A percentile compares a stretch with the other conserved stretches of the same genome.
phyloP scores from a whole-genome alignment of 257 asterid genomes.

The Nicotiana noctiflora region DNA sequence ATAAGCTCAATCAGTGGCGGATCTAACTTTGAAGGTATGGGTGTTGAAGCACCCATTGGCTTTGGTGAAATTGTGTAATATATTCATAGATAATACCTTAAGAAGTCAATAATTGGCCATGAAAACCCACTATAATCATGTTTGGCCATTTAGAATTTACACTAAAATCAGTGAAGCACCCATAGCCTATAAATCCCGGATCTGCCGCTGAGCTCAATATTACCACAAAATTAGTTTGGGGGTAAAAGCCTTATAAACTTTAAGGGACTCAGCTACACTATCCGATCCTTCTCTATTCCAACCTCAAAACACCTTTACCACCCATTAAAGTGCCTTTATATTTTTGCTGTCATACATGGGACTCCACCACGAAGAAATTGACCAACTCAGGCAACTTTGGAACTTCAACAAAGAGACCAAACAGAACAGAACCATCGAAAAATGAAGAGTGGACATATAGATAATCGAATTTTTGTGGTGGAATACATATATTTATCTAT shows the following conservation, averaged over 20 bases:
- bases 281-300: not conserved
- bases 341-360: not conserved
- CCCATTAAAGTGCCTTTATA: not conserved
- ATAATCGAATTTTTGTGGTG: not conserved
- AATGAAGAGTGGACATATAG: not conserved
- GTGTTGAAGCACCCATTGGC: too few relatives aligned
- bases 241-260: not conserved
- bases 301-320: not conserved
- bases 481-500: not conserved
- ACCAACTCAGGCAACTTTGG: not conserved
- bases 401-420: not conserved
- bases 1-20: not conserved
- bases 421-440: not conserved
- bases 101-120: too few relatives aligned
- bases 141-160: too few relatives aligned
- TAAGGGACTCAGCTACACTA: not conserved
- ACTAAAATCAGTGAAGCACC: too few relatives aligned
- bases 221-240: not conserved
- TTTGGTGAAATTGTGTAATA: too few relatives aligned
- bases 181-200: too few relatives aligned
- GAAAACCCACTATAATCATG: too few relatives aligned
- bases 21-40: too few relatives aligned
- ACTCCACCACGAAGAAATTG: not conserved
- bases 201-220: not conserved
- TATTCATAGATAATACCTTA: too few relatives aligned